Conservation (phyloP, 2,329 filamentous ascomycete genomes). For the Septoria petroselini region DNA sequence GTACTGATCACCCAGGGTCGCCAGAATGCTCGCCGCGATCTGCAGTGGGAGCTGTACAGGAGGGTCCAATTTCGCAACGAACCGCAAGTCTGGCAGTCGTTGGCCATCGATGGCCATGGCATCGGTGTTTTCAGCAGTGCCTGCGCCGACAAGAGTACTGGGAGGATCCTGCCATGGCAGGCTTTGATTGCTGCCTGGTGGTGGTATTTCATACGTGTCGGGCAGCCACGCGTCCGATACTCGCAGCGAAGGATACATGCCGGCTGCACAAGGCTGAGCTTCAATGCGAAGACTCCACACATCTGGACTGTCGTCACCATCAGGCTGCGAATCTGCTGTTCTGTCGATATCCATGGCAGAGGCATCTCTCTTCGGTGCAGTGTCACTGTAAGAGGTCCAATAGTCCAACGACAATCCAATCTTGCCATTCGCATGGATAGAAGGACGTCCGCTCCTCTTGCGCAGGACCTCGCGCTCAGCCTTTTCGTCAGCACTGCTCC, state of each 20-base stretch:
- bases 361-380: conserved; percentile 36
- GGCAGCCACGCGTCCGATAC: conserved; percentile 74
- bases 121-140: conserved; percentile 42
- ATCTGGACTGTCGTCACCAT: conserved; percentile 16
- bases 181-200: conserved; percentile 53
- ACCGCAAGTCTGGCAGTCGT: conserved; percentile 68
- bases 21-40: conserved; percentile 61
- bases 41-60: conserved; percentile 66
- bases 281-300: conserved; percentile 68
- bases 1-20: conserved; percentile 57
- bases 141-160: conserved; percentile 53
- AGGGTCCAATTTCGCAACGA: conserved; percentile 71
- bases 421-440: conserved; percentile 65
- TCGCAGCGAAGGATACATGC: conserved; percentile 59
- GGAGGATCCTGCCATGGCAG: conserved; percentile 66
- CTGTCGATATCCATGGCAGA: conserved; percentile 39
- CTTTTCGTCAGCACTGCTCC: conserved; percentile 27
- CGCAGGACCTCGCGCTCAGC: conserved; percentile 61
- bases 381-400: conserved; percentile 49
- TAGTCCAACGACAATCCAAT: conserved; percentile 73
- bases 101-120: conserved; percentile 51
- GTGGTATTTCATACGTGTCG: conserved; percentile 65
- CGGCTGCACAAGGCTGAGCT: conserved; percentile 52
- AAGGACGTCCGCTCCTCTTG: conserved; percentile 65
- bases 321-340: background rate